These are phyloP conservation scores for Gaeumannomyces tritici DNA, from an alignment of 2,329 filamentous ascomycete species.

Conservation along the genomic window DNA sequence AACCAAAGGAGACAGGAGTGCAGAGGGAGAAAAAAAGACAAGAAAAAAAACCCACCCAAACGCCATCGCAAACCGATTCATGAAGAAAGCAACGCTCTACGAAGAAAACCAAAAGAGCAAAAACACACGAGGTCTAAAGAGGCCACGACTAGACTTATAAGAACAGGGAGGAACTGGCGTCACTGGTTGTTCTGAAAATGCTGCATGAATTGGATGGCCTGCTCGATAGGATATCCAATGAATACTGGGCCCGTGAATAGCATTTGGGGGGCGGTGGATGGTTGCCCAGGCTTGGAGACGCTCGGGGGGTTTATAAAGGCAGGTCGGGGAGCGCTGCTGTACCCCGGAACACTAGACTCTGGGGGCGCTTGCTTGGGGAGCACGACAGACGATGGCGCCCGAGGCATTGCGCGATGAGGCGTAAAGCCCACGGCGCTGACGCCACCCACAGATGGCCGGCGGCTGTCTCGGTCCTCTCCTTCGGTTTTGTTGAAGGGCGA, in stretches of 20 bases:
- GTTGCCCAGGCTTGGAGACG: conserved; percentile 17
- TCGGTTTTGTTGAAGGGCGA: conserved; percentile 3
- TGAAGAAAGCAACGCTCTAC: background rate
- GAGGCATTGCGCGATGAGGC: background rate
- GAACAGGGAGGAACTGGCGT: background rate
- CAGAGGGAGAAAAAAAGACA: too few species aligned
- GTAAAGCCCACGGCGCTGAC: background rate
- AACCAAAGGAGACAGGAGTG: background rate
- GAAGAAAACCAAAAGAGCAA: background rate
- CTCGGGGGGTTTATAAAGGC: conserved; percentile 39
- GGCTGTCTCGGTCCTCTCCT: conserved; percentile 1
- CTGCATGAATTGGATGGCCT: conserved; percentile 68
- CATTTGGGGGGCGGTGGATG: conserved; percentile 48
- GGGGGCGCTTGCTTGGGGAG: background rate
- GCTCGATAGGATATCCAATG: conserved; percentile 79
- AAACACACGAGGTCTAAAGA: background rate
- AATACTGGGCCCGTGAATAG: conserved; percentile 91
- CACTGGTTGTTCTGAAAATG: conserved; percentile 30
- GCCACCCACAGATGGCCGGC: background rate
- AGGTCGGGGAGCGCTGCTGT: conserved; percentile 18
- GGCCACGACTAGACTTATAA: background rate
- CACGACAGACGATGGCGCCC: background rate
- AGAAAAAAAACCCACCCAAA: background rate
- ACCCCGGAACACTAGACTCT: background rate
- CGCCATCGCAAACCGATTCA: background rate